Evolutionary conservation across 768 basidiomycete species (phyloP).

Genomic region (Strobilomyces dryophilus): DNA sequence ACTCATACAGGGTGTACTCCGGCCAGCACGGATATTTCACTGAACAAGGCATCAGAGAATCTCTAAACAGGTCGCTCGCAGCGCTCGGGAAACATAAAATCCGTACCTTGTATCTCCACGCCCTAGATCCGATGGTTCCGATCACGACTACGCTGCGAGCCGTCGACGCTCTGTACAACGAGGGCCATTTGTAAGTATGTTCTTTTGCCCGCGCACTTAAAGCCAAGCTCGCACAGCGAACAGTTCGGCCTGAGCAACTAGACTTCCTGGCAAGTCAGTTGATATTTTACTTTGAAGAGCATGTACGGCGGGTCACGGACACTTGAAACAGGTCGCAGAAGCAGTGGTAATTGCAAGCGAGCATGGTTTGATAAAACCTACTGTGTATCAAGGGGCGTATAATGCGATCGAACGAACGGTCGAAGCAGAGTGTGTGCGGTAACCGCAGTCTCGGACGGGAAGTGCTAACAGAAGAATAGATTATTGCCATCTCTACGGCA

Average conservation of each 20-base stretch:
- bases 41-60: conserved; percentile 9
- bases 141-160: conserved; percentile 43
- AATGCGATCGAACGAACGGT: conserved; percentile 40
- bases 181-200: conserved; percentile 45
- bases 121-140: conserved; percentile 39
- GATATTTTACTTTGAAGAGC: not conserved
- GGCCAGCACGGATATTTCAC: conserved; percentile 6
- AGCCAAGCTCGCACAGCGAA: not conserved
- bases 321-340: conserved; percentile 37
- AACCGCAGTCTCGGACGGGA: not conserved
- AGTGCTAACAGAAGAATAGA: conserved; percentile 3
- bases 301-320: not conserved
- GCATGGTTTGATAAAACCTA: conserved; percentile 46
- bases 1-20: conserved; percentile 3
- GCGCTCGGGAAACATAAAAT: conserved; percentile 12
- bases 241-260: conserved; percentile 18
- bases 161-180: conserved; percentile 44
- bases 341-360: conserved; percentile 40
- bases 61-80: conserved; percentile 9
- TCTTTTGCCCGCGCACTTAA: not conserved
- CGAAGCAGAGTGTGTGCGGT: conserved; percentile 30
- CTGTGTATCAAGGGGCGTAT: conserved; percentile 46
- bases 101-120: conserved; percentile 40
- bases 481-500: conserved; percentile 41
- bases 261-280: conserved; percentile 33